These are phyloP conservation scores for Flagelloscypha sp. DNA, from an alignment of 768 basidiomycete species.

Conservation along the genomic window DNA sequence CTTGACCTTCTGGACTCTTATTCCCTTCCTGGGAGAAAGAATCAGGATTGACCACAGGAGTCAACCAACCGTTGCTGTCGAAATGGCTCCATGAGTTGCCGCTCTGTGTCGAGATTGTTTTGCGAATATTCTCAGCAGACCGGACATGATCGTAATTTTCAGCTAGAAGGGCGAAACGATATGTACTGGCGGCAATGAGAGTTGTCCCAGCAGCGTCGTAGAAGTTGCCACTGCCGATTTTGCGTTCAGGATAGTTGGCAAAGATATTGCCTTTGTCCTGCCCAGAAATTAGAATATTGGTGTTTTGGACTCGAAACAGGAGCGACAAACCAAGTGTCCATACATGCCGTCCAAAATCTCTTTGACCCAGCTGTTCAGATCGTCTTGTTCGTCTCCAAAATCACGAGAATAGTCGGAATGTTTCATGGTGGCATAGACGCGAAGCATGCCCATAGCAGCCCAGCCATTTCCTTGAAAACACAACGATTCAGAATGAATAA, in stretches of 20 bases:
- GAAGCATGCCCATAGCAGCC: slow-evolving; percentile 83
- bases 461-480: slow-evolving; percentile 64
- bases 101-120: slow-evolving; percentile 23
- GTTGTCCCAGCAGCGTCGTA: slow-evolving; percentile 67
- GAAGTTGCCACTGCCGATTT: slow-evolving; percentile 41
- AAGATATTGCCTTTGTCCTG: slow-evolving; percentile 47
- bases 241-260: slow-evolving; percentile 62
- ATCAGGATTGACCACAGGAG: slow-evolving; percentile 70
- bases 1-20: slow-evolving; percentile 67
- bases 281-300: slow-evolving; percentile 8
- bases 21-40: slow-evolving; percentile 37
- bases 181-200: slow-evolving; percentile 69
- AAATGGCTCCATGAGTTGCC: slow-evolving; percentile 35
- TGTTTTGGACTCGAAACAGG: slow-evolving; percentile 2
- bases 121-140: slow-evolving; percentile 48
- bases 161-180: slow-evolving; percentile 54
- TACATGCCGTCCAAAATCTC: slow-evolving; percentile 77
- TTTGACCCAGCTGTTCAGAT: slow-evolving; percentile 55
- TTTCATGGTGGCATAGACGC: slow-evolving; percentile 70
- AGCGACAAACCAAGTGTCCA: slow-evolving; percentile 38
- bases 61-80: slow-evolving; percentile 54
- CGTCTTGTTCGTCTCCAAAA: slow-evolving; percentile 43
- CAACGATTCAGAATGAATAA: slow-evolving; percentile 2
- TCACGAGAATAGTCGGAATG: slow-evolving; percentile 45
- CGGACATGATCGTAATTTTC: slow-evolving; percentile 43